Percentiles rank a stretch among this genome's conserved stretches.
phyloP scores from a whole-genome alignment of 164 flowering plant genomes.

The Stephania yunnanensis region DNA sequence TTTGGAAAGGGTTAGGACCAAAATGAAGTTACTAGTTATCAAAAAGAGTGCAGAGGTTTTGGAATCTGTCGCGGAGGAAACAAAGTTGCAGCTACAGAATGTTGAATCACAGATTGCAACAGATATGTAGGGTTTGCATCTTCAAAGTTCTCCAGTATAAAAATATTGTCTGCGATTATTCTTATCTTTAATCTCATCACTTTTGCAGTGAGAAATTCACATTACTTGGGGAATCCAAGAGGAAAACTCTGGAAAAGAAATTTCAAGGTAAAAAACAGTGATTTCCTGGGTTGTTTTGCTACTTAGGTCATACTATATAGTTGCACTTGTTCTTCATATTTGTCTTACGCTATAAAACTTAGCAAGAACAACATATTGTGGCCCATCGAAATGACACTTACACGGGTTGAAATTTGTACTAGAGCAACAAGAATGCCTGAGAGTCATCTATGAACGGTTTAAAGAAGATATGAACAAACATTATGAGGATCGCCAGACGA shows the following conservation, averaged over 20 bases:
- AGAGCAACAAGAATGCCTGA: constrained; percentile 68
- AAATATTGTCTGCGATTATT: constrained; percentile 1
- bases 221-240: constrained; percentile 46
- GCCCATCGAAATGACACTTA: not conserved
- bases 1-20: constrained; percentile 48
- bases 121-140: constrained; percentile 53
- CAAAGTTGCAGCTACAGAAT: constrained; percentile 47
- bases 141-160: not conserved
- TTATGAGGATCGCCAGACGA: constrained; percentile 48
- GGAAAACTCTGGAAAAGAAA: constrained; percentile 59
- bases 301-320: not conserved
- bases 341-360: not conserved
- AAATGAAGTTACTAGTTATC: constrained; percentile 42
- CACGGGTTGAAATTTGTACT: constrained; percentile 22
- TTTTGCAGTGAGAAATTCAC: constrained; percentile 59
- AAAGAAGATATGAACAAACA: constrained; percentile 58
- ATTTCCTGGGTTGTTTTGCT: not conserved
- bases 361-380: not conserved
- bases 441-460: constrained; percentile 45
- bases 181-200: not conserved
- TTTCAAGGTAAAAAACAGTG: constrained; percentile 50
- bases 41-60: constrained; percentile 65
- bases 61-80: constrained; percentile 45
- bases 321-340: not conserved
- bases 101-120: constrained; percentile 56